Base-by-base conservation (phyloP, 768 basidiomycete genomes). In the Leccinum broughii region DNA sequence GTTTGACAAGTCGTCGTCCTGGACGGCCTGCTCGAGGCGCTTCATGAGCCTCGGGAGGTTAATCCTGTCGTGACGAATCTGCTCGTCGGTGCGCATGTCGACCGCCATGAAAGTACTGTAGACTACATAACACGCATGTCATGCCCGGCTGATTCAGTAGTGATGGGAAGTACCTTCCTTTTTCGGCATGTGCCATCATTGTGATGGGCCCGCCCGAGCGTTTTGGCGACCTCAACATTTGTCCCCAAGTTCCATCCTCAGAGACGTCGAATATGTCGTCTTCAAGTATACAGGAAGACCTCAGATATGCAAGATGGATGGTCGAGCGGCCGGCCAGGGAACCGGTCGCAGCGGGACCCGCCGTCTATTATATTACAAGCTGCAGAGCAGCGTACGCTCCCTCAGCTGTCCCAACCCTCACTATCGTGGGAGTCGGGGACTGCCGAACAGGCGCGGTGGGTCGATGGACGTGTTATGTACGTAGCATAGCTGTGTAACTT, bases 21-120 rank as follows among this genome's bases (percentile, higher is more conserved):
- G 73, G 0, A 83, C 72, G 10, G 81, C 77, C 65, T 81, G 83
- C 59, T 91, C 87, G 0, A 92, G 79, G 57, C 85, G 72, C 49
- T 80, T 78, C 5, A 91, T 72, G 7, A 92, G 79, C 53, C 87
- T 80, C 10, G 75, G 73, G 9, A 92, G 77, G 72, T 92, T 92
- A 13, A 92, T 83, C 64, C 83, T 81, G 75, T 92, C 87, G 59
- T 89, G 89, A 39, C 66, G 59, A 17, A 60, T 59, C 59, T 74
- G 70, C 49, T 74, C 74, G 59, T 65, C 59, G 37, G 70, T 72
- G 15, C 67, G 72, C 72, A 74, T 74, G 59, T n/a, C 20, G 20
- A 46, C 20, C 17, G 34, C 13, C 34, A 34, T 34, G 34, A 13
- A 34, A 5, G 32, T 4, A 28, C 26, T 28, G 26, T 28, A 28